Percentiles rank a stretch among this genome's conserved stretches.
Evolutionary conservation across 129 eudicot genomes (phyloP).

Genomic region (Artemisia annua): DNA sequence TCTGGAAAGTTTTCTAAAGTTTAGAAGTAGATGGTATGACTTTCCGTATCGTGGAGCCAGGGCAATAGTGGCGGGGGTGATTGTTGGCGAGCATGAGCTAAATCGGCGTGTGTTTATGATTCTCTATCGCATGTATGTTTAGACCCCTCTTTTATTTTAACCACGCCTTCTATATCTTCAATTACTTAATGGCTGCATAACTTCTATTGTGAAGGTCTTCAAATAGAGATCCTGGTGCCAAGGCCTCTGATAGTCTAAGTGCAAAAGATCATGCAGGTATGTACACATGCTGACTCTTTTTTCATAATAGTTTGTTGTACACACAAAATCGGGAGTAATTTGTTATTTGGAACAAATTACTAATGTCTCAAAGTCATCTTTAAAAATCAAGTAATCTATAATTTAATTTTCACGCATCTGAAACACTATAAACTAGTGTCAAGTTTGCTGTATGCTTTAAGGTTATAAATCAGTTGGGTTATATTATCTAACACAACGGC

Average conservation of each 20-base stretch:
- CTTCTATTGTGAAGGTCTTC: constrained; percentile 65
- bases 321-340: too few relatives aligned
- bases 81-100: constrained; percentile 90
- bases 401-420: too few relatives aligned
- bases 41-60: constrained; percentile 87
- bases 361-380: too few relatives aligned
- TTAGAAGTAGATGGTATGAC: constrained; percentile 93
- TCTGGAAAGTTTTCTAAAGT: constrained; percentile 84
- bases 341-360: too few relatives aligned
- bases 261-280: constrained; percentile 84
- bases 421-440: too few relatives aligned
- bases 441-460: too few relatives aligned
- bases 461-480: too few relatives aligned
- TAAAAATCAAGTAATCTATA: too few relatives aligned
- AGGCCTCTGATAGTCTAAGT: constrained; percentile 72
- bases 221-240: constrained; percentile 86
- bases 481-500: too few relatives aligned
- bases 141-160: background rate
- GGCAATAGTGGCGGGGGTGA: constrained; percentile 87
- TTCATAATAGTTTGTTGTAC: too few relatives aligned
- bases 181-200: constrained; percentile 22
- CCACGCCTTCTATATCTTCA: background rate
- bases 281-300: constrained; percentile 20
- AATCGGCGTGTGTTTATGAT: constrained; percentile 89
- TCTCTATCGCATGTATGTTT: constrained; percentile 83